phyloP scores from a whole-genome alignment of 768 basidiomycete species.

The Boletus sp. region DNA sequence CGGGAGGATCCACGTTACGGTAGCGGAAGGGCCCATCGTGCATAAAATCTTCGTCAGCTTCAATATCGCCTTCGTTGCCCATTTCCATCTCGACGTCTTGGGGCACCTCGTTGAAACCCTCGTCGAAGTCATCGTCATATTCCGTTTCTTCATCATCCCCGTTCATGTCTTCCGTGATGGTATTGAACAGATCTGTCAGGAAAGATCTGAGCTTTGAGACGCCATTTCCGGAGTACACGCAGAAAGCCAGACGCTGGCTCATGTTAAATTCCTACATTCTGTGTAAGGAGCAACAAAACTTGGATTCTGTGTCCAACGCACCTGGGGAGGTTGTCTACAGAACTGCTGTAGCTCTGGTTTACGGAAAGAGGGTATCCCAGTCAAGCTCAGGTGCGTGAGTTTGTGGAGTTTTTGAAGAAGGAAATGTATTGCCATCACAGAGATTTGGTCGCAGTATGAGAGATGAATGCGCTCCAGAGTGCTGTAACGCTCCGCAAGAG shows the following conservation, averaged over 20 bases:
- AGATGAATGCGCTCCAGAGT: slow-evolving; percentile 94
- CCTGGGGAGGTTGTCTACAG: slow-evolving; percentile 83
- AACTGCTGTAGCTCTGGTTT: slow-evolving; percentile 82
- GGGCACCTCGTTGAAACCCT: slow-evolving; percentile 31
- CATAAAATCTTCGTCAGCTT: slow-evolving; percentile 45
- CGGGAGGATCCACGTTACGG: slow-evolving; percentile 11
- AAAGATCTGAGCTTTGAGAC: slow-evolving; percentile 78
- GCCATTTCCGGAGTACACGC: slow-evolving; percentile 94
- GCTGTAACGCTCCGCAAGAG: slow-evolving; percentile 79
- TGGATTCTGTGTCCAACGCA: slow-evolving; percentile 36
- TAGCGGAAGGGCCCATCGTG: slow-evolving; percentile 30
- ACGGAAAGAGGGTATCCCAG: slow-evolving; percentile 93
- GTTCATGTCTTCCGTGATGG: slow-evolving; percentile 66
- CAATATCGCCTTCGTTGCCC: slow-evolving; percentile 39
- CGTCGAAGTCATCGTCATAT: slow-evolving; percentile 48
- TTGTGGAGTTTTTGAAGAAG: slow-evolving; percentile 86
- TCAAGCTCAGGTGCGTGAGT: slow-evolving; percentile 91
- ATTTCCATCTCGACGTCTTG: slow-evolving; percentile 34
- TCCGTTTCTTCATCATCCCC: slow-evolving; percentile 65
- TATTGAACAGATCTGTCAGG: slow-evolving; percentile 71
- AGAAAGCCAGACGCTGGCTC: slow-evolving; percentile 86
- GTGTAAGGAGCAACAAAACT: slow-evolving; percentile 1
- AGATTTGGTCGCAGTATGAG: slow-evolving; percentile 95
- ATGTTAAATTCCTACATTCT: slow-evolving; percentile 78
- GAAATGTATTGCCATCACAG: slow-evolving; percentile 87